A percentile compares a stretch with the other conserved stretches of the same genome.
Conservation (phyloP, 768 basidiomycete species). For the Solioccasus polychromus region DNA sequence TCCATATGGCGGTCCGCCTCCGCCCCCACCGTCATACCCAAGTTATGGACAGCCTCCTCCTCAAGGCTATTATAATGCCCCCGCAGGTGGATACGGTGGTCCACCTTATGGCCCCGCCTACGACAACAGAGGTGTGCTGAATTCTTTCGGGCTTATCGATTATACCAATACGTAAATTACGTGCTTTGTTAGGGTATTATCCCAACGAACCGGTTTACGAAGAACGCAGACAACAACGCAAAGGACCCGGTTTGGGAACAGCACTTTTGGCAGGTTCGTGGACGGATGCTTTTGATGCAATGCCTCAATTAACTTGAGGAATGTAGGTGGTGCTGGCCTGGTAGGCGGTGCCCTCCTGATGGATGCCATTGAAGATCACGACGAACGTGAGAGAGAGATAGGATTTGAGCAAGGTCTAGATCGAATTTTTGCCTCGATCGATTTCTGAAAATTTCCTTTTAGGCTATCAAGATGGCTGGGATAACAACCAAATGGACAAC, state of each 20-base stretch:
- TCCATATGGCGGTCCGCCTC: conserved; percentile 27
- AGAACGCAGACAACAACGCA: conserved; percentile 39
- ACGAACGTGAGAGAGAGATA: conserved; percentile 30
- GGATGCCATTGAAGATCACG: conserved; percentile 46
- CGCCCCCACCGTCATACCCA: conserved; percentile 11
- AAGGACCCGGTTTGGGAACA: conserved; percentile 50
- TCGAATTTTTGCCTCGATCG: conserved; percentile 2
- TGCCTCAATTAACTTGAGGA: conserved; percentile 5
- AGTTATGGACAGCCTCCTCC: conserved; percentile 1
- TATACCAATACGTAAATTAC: conserved; percentile 1
- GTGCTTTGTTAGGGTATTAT: conserved; percentile 29
- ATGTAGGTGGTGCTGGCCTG: conserved; percentile 58
- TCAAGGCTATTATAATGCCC: conserved; percentile 16
- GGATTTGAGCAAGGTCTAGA: conserved; percentile 37
- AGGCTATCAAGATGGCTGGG: conserved; percentile 33
- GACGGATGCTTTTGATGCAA: neutral
- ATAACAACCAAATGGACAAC: conserved; percentile 3
- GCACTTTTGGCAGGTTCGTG: conserved; percentile 44
- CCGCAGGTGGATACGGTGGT: conserved; percentile 14
- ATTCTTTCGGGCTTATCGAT: neutral
- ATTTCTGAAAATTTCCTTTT: conserved; percentile 6
- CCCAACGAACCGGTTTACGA: conserved; percentile 33
- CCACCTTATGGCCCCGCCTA: conserved; percentile 11
- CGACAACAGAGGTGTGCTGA: conserved; percentile 23
- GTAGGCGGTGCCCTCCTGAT: conserved; percentile 58